A percentile compares a stretch with the other conserved stretches of the same genome.
These are phyloP conservation scores for Cyberlindnera maritima DNA, from an alignment of 805 yeast species.

Conservation along the genomic window DNA sequence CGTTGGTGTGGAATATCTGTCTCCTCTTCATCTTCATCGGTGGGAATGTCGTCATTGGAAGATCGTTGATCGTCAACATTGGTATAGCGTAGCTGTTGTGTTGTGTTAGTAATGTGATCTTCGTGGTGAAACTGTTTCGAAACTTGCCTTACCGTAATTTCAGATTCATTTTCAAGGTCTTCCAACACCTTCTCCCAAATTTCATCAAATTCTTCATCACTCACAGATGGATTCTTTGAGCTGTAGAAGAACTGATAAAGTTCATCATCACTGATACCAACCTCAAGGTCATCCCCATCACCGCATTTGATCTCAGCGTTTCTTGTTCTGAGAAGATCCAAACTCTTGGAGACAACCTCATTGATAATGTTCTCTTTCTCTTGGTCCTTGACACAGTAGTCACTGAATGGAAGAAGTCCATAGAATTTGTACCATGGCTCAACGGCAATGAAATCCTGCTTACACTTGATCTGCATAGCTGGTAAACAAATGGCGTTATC, in stretches of 20 bases:
- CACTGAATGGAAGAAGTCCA: conserved; percentile 59
- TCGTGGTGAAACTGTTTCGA: background rate
- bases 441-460: conserved; percentile 54
- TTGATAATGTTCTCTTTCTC: conserved; percentile 64
- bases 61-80: conserved; percentile 39
- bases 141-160: conserved; percentile 77
- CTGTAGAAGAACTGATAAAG: conserved; percentile 49
- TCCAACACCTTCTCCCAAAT: conserved; percentile 66
- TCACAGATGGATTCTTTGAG: conserved; percentile 30
- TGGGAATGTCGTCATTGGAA: conserved; percentile 35
- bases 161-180: conserved; percentile 64
- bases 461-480: conserved; percentile 60
- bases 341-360: conserved; percentile 62
- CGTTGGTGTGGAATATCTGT: conserved; percentile 32
- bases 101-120: conserved; percentile 23
- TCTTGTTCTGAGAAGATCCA: conserved; percentile 61
- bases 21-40: conserved; percentile 40
- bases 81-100: conserved; percentile 25
- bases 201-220: conserved; percentile 65
- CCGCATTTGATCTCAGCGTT: conserved; percentile 68
- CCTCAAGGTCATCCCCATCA: conserved; percentile 42
- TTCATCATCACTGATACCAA: conserved; percentile 50
- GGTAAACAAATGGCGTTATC: conserved; percentile 73
- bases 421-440: conserved; percentile 54
- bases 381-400: conserved; percentile 71